Evolutionary conservation across 495 filamentous ascomycete genomes (phyloP), one percentile per base, ranked within the genome.

Genomic region (Astrocystis sublimbata): DNA sequence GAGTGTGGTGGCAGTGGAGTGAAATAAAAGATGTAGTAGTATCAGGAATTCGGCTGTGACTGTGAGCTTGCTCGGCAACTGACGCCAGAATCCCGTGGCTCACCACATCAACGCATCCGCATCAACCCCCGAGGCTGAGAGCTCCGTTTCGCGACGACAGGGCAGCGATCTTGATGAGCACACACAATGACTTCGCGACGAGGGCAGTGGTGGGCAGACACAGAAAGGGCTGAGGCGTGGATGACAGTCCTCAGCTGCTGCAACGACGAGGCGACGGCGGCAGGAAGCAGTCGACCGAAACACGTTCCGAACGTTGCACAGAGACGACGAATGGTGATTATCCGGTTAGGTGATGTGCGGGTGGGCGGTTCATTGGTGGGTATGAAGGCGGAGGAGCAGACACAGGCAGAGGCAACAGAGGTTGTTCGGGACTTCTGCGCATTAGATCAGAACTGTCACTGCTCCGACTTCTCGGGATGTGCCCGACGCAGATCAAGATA

Each of bases 61-160:
- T 65, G 45, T 60, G 62, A 58, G 54, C 69, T 65, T 65, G 60
- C 58, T 68, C 71, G 65, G 71, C 67, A 72, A 68, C 69, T 68
- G 64, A 59, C 64, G 52, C 28, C 50, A 43, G 41, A 59, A 41
- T 45, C 52, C 53, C 62, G 42, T 40, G 36, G 42, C 42, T 10
- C 58, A 66, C 65, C 58, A 41, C 63, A 66, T 67, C 50, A 55
- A 47, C 21, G 26, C 59, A 41, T 31, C 50, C 9, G 19, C 60
- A 53, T 36, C 50, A 40, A 30, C 33, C 51, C 10, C 38, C 35
- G 52, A 42, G 52, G 52, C 52, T 28, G 35, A n/a, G 13, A 49
- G 46, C 15, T 15, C 15, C 15, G 24, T 30, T 30, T 41, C 40
- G n/a, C 1, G 35, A 61, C 10, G 21, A 24, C 15, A 54, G 9